These are phyloP conservation scores for Peltaster fructicola DNA, from an alignment of 2,329 filamentous ascomycete genomes.

Conservation along the genomic window DNA sequence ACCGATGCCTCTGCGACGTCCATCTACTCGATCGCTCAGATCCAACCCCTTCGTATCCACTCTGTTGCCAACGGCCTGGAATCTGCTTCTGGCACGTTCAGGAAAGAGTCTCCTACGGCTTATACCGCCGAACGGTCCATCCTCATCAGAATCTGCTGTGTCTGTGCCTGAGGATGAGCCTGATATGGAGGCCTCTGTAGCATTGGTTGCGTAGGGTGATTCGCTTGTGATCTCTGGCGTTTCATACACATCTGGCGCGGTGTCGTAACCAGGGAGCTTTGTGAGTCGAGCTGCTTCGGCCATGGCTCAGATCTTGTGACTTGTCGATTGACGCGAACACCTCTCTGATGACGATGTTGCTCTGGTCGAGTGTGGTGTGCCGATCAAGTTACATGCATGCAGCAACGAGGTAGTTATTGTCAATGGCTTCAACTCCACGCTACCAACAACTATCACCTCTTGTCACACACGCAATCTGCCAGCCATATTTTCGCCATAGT, in stretches of 20 bases:
- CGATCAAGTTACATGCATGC: too few species aligned
- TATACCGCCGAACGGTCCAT: slow-evolving; percentile 41
- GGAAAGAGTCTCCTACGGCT: slow-evolving; percentile 60
- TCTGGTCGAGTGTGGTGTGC: too few species aligned
- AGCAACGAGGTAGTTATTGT: too few species aligned
- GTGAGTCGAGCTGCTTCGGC: slow-evolving; percentile 8
- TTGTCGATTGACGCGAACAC: too few species aligned
- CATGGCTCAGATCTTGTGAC: too few species aligned
- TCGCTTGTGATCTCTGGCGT: slow-evolving; percentile 86
- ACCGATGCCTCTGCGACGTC: slow-evolving; percentile 69
- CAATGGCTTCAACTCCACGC: too few species aligned
- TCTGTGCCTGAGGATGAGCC: slow-evolving; percentile 18
- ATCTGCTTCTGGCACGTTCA: slow-evolving; percentile 62
- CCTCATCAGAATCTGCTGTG: slow-evolving; percentile 34
- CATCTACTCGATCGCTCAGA: slow-evolving; percentile 75
- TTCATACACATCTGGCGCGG: slow-evolving; percentile 88
- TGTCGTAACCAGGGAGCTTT: slow-evolving; percentile 34
- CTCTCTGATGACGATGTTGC: too few species aligned
- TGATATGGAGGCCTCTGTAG: slow-evolving; percentile 3
- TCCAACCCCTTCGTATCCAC: slow-evolving; percentile 66
- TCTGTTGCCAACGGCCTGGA: slow-evolving; percentile 44
- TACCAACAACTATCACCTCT: too few species aligned
- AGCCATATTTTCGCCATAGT: too few species aligned
- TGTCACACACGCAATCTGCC: too few species aligned
- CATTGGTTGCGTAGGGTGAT: slow-evolving; percentile 34